These are phyloP conservation scores for Sparassis latifolia DNA, from an alignment of 1,284 basidiomycete species.

Conservation along the genomic window DNA sequence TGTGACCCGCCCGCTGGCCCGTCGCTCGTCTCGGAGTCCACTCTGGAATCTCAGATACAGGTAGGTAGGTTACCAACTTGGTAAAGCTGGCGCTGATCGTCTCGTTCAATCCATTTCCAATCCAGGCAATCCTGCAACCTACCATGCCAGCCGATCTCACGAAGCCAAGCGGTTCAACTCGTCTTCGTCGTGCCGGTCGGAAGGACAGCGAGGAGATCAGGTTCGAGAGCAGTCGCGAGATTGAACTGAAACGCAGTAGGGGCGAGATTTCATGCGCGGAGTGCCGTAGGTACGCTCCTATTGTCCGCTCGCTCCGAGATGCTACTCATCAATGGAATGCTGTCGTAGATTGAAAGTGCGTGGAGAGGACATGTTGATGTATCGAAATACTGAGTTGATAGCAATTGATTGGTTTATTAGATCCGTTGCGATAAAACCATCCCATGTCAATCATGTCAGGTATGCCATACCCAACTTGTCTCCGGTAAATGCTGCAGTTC, in stretches of 20 bases:
- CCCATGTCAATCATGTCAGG: conserved; percentile 64
- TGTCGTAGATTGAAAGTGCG: conserved; percentile 20
- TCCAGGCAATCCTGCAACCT: too few species aligned
- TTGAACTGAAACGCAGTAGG: conserved; percentile 60
- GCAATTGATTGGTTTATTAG: conserved; percentile 26
- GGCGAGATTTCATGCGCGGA: conserved; percentile 70
- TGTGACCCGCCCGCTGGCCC: too few species aligned
- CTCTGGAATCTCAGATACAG: too few species aligned
- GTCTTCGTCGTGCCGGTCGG: conserved; percentile 18
- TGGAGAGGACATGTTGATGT: not conserved
- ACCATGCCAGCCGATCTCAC: too few species aligned
- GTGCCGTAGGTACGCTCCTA: conserved; percentile 49
- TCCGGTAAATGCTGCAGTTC: conserved; percentile 1
- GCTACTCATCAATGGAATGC: conserved; percentile 8
- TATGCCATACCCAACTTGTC: conserved; percentile 18
- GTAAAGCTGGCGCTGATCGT: too few species aligned
- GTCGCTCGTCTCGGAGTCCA: too few species aligned
- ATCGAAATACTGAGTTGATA: not conserved
- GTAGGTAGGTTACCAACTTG: too few species aligned
- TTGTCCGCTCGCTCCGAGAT: conserved; percentile 4
- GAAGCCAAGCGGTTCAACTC: conserved; percentile 12
- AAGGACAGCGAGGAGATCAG: conserved; percentile 24
- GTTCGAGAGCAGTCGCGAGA: conserved; percentile 31
- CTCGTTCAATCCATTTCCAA: too few species aligned
- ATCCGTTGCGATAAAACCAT: conserved; percentile 73